Conservation (phyloP, 352 stramenopile genomes). For the Pythium plurisporium region DNA sequence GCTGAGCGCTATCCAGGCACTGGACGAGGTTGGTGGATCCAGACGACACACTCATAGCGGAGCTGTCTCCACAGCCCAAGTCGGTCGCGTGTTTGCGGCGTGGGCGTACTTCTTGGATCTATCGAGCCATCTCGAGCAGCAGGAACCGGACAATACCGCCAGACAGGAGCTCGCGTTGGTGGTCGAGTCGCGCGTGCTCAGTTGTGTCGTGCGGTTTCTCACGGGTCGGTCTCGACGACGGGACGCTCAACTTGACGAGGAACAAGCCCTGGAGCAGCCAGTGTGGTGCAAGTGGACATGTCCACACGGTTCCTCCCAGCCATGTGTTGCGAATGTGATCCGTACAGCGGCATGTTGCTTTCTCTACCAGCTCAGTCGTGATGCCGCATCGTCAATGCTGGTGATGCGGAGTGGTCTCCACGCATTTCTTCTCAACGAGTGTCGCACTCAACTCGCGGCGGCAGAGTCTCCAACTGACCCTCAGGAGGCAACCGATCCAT, state of each 20-base stretch:
- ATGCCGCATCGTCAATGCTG: constrained; percentile 24
- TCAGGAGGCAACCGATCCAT: no score
- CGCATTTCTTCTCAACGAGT: constrained; percentile 35
- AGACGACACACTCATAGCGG: no score
- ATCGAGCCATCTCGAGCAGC: background rate
- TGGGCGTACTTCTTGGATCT: constrained; percentile 19
- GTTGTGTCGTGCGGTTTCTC: constrained; percentile 20
- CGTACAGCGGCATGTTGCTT: constrained; percentile 27
- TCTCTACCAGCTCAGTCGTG: constrained; percentile 36
- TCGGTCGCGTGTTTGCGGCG: background rate
- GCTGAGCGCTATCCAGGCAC: constrained; percentile 35
- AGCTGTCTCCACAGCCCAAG: no score
- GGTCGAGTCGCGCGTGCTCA: constrained; percentile 19
- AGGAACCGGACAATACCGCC: background rate
- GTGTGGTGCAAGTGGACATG: constrained; percentile 14
- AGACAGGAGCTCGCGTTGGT: background rate
- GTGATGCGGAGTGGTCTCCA: constrained; percentile 44
- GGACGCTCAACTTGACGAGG: background rate
- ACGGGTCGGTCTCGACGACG: background rate
- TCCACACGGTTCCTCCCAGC: background rate
- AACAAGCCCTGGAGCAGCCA: background rate
- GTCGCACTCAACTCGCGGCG: no score
- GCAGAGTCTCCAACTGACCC: no score
- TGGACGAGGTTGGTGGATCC: constrained; percentile 23
- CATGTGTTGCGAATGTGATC: background rate